A percentile compares a stretch with the other conserved stretches of the same genome.
Evolutionary conservation across 2,329 filamentous ascomycete genomes (phyloP).

Genomic region (Colletotrichum somersetense): DNA sequence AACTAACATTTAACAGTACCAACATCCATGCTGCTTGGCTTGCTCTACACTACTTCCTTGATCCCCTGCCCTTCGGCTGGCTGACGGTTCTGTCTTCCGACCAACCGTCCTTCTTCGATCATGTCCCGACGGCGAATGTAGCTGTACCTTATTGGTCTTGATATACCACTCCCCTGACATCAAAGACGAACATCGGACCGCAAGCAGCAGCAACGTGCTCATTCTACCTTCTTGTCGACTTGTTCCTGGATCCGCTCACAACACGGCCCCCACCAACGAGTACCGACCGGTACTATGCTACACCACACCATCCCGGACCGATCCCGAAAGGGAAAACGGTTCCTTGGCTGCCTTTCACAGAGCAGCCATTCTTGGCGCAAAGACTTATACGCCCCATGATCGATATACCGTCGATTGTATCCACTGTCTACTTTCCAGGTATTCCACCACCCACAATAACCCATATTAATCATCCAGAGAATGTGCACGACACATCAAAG

Average conservation of each 20-base stretch:
- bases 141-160: not conserved
- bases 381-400: constrained; percentile 31
- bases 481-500: constrained; percentile 1
- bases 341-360: constrained; percentile 8
- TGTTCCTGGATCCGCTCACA: constrained; percentile 33
- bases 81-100: not conserved
- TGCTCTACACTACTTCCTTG: not conserved
- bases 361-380: constrained; percentile 17
- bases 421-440: constrained; percentile 21
- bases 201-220: not conserved
- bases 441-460: not conserved
- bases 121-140: not conserved
- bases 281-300: constrained; percentile 22
- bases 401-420: constrained; percentile 21
- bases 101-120: not conserved
- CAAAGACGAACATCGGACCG: not conserved
- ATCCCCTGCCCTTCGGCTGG: not conserved
- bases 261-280: constrained; percentile 13
- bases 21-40: not conserved
- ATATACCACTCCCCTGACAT: no score
- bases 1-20: not conserved
- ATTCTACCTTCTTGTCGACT: constrained; percentile 1
- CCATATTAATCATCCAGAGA: constrained; percentile 7
- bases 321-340: constrained; percentile 6
- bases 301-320: constrained; percentile 17